Evolutionary conservation across 2,329 filamentous ascomycete genomes (phyloP).

Genomic region (Aspergillus carbonarius): DNA sequence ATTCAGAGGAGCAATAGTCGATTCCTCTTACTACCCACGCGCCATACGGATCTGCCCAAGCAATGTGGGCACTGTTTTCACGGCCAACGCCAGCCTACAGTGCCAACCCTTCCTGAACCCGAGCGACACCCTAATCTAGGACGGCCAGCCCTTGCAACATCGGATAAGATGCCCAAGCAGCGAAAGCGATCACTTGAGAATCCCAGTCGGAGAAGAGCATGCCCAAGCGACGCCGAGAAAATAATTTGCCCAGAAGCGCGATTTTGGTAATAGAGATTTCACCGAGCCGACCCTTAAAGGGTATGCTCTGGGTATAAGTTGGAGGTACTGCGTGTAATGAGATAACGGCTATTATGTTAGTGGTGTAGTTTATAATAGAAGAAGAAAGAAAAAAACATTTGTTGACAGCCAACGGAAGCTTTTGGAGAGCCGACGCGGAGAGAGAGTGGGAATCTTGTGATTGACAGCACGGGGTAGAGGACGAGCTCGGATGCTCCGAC

Average conservation of each 20-base stretch:
- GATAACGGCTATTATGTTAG: not conserved
- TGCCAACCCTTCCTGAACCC: not conserved
- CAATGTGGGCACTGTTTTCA: not conserved
- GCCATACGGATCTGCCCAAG: not conserved
- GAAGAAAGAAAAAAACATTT: not conserved
- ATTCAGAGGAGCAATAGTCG: not conserved
- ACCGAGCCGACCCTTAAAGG: not conserved
- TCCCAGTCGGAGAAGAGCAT: not conserved
- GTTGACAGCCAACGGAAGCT: not conserved
- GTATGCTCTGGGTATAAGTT: not conserved
- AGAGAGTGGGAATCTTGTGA: not conserved
- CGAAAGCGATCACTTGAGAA: not conserved
- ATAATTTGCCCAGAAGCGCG: conserved; percentile 1
- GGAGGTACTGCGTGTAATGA: not conserved
- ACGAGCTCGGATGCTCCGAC: conserved; percentile 1
- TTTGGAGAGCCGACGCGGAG: not conserved
- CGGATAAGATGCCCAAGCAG: not conserved
- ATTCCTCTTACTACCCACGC: not conserved
- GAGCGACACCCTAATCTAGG: not conserved
- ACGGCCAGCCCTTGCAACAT: not conserved
- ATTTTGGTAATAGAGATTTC: not conserved
- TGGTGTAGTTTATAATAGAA: not conserved
- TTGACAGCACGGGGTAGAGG: not conserved
- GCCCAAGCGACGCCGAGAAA: not conserved
- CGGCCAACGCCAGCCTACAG: not conserved